These are phyloP conservation scores for Colletotrichum brevisporum DNA, from an alignment of 2,329 filamentous ascomycete species.

Conservation along the genomic window DNA sequence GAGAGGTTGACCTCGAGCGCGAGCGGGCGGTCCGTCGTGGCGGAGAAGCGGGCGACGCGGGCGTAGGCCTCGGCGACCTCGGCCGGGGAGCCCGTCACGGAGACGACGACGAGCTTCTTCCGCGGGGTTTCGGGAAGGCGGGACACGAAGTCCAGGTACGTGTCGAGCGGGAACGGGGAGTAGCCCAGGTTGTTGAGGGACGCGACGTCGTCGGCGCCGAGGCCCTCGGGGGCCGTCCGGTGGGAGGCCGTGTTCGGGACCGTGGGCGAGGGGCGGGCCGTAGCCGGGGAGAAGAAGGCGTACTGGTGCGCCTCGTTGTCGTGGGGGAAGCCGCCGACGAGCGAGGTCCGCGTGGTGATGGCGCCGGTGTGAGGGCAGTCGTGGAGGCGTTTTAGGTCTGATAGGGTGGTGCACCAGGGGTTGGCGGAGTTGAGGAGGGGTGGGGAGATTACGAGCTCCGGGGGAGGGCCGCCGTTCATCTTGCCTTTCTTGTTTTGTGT, in stretches of 20 bases:
- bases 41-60: conserved; percentile 57
- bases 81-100: conserved; percentile 74
- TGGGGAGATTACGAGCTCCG: conserved; percentile 66
- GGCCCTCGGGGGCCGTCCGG: conserved; percentile 36
- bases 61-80: conserved; percentile 72
- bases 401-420: conserved; percentile 79
- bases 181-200: conserved; percentile 83
- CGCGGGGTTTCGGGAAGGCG: conserved; percentile 55
- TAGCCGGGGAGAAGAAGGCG: conserved; percentile 71
- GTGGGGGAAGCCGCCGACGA: conserved; percentile 76
- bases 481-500: neutral
- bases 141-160: conserved; percentile 71
- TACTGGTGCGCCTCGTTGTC: conserved; percentile 73
- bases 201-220: conserved; percentile 49
- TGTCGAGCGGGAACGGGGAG: conserved; percentile 72
- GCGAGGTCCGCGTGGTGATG: conserved; percentile 80
- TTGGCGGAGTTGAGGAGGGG: conserved; percentile 82
- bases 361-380: conserved; percentile 75
- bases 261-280: conserved; percentile 42
- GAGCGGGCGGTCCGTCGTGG: conserved; percentile 62
- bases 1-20: conserved; percentile 84
- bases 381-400: conserved; percentile 74
- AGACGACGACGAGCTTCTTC: conserved; percentile 76
- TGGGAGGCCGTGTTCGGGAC: conserved; percentile 43
- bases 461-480: conserved; percentile 39